A percentile compares a stretch with the other conserved stretches of the same genome.
Evolutionary conservation across 139 green algal genomes (phyloP).

Genomic region (Trebouxia sp.): DNA sequence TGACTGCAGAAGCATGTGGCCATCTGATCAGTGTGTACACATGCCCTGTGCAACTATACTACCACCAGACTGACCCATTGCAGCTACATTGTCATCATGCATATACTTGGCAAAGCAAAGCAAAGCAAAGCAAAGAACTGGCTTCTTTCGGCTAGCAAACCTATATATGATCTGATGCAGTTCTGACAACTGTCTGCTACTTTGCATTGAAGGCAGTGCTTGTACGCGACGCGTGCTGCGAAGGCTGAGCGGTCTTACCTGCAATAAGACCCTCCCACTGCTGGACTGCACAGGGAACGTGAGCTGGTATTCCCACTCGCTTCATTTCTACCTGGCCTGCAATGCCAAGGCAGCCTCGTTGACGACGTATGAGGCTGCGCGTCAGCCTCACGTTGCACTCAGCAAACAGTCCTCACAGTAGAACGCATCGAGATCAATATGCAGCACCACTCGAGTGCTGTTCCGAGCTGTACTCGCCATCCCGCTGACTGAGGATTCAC

Average conservation of each 20-base stretch:
- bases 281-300: constrained; percentile 80
- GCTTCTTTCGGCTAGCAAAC: too few relatives aligned
- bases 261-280: constrained; percentile 71
- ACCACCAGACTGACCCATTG: too few relatives aligned
- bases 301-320: constrained; percentile 65
- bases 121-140: too few relatives aligned
- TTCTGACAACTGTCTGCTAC: too few relatives aligned
- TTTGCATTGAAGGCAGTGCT: too few relatives aligned
- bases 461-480: constrained; percentile 9
- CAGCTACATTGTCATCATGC: too few relatives aligned
- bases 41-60: neutral
- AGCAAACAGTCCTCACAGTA: constrained; percentile 37
- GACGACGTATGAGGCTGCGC: too few relatives aligned
- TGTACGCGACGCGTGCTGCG: too few relatives aligned
- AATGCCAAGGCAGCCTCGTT: neutral
- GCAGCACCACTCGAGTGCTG: constrained; percentile 53
- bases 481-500: too few relatives aligned
- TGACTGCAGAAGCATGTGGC: constrained; percentile 82
- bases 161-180: too few relatives aligned
- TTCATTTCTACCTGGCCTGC: constrained; percentile 78
- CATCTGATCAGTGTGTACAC: constrained; percentile 31
- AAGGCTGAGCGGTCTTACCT: neutral
- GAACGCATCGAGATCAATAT: constrained; percentile 73
- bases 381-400: too few relatives aligned
- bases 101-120: too few relatives aligned